Base-by-base conservation (phyloP, 257 asterid genomes). In the Gardenia jasminoides region DNA sequence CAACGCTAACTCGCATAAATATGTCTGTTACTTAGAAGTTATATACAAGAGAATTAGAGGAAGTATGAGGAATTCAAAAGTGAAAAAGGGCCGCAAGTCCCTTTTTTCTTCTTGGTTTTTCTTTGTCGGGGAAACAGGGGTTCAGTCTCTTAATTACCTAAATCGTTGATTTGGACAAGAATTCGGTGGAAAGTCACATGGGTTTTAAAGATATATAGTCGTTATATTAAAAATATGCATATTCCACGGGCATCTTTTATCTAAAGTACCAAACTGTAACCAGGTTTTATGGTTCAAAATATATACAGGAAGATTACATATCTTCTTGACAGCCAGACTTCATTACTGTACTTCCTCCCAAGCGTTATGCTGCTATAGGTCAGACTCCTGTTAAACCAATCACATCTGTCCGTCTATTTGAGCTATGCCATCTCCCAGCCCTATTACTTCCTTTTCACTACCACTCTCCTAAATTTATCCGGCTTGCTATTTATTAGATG, bases 171-270 rank as follows among this genome's bases (percentile, higher is more conserved):
- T 4, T 26, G n/a, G n/a, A 46, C 43, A 46, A 71, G 61, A 46
- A 44, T n/a, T 71, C 75, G 41, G 75, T 46, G 75, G 59, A 71
- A 71, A 44, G 56, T 70, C 36, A 70, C 9, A 16, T 24, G 56
- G 10, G 15, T 43, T 17, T 7, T 54, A 54, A 54, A 52, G 20
- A 0, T 16, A 52, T 5, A 52, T 24, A 4, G 6, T 19, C 20
- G 7, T 54, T 3, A 22, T 36, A 31, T 67, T 2, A 16, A 52
- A 54, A 50, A 15, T 50, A 50, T 13, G 61, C 61, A 54, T 54
- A 19, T 19, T 5, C 58, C 61, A 54, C 59, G 0, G 9, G 59
- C 16, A 13, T 50, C 24, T 16, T 52, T 52, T 3, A 50, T 50
- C 58, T 17, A 52, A 52, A 52, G 59, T 22, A 52, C 7, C 17